Evolutionary conservation across 768 basidiomycete genomes (phyloP), one percentile per base, ranked within the genome.

Genomic region (Rhodotorula babjevae): DNA sequence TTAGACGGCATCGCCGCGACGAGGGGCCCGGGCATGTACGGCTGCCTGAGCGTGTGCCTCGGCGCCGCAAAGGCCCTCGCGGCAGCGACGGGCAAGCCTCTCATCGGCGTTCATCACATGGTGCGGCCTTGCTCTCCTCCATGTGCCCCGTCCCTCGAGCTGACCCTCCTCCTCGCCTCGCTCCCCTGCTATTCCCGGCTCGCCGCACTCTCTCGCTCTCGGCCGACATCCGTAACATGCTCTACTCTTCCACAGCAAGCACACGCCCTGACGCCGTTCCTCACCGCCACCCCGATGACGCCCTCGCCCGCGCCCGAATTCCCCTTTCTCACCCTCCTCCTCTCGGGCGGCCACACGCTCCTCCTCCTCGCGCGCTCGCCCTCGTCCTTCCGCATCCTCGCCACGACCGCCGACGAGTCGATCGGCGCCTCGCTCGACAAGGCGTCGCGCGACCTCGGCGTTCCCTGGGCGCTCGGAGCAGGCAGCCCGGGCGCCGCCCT

Each of bases 271-370:
- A 94, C 91, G 0, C 85, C 89, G 0, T 81, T 91, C 36, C 84
- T 95, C 23, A 91, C 93, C 0, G 80, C 78, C 81, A 5, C 93
- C 0, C 83, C 93, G 1, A 93, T 90, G 0, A 84, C 89, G 0
- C 79, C 90, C 25, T 84, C 93, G 25, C 91, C 92, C 0, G 79
- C 68, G 0, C 92, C 80, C 65, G 77, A 63, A 33, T 97, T 90
- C 79, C 95, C 95, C 0, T 97, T 94, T 83, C 85, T 98, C 49
- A 89, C 90, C 0, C 84, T 97, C 21, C 85, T 98, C 27, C 84
- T 95, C 61, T 94, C 93, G 0, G 95, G 95, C n/a, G 94, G 94
- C 5, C 95, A 98, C 80, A 93, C 94, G 0, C 84, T 97, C 52
- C 84, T 98, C 50, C 84, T 96, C 2, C 87, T 95, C 19, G 91